These are phyloP conservation scores for Aureobasidium vineae DNA, from an alignment of 2,329 filamentous ascomycete species.

Conservation along the genomic window DNA sequence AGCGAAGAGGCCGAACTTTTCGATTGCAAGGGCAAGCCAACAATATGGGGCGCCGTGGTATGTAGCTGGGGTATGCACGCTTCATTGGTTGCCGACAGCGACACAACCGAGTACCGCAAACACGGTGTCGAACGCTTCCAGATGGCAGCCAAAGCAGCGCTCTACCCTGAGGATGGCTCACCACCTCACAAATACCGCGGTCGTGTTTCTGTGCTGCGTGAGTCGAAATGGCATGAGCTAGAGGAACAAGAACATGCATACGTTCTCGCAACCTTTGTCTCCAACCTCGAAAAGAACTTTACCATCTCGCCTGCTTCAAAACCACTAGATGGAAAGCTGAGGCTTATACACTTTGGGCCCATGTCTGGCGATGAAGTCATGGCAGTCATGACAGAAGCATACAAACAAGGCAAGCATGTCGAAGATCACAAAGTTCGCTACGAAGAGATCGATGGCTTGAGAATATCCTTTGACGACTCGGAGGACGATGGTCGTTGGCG, in stretches of 20 bases:
- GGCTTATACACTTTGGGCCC: constrained; percentile 72
- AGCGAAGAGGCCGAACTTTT: constrained; percentile 44
- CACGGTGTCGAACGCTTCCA: constrained; percentile 76
- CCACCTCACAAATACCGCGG: constrained; percentile 58
- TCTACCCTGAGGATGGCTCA: constrained; percentile 58
- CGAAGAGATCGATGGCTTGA: constrained; percentile 64
- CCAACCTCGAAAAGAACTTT: constrained; percentile 77
- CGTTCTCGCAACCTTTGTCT: constrained; percentile 71
- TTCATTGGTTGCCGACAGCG: constrained; percentile 83
- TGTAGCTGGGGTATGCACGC: constrained; percentile 90
- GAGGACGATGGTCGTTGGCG: constrained; percentile 75
- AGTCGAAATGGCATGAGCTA: constrained; percentile 38
- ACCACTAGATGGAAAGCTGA: constrained; percentile 68
- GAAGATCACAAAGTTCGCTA: constrained; percentile 63
- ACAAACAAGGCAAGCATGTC: constrained; percentile 57
- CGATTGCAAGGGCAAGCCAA: constrained; percentile 34
- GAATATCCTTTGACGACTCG: constrained; percentile 64
- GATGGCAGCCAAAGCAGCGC: constrained; percentile 75
- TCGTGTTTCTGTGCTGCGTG: constrained; percentile 47
- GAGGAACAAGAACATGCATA: constrained; percentile 64
- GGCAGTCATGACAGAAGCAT: constrained; percentile 69
- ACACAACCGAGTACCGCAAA: constrained; percentile 75
- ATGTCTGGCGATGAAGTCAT: constrained; percentile 65
- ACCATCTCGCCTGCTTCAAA: constrained; percentile 71
- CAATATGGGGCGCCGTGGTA: constrained; percentile 72